Percentiles rank a stretch among this genome's conserved stretches.
phyloP scores from a whole-genome alignment of 495 filamentous ascomycete genomes.

The Glonium stellatum region DNA sequence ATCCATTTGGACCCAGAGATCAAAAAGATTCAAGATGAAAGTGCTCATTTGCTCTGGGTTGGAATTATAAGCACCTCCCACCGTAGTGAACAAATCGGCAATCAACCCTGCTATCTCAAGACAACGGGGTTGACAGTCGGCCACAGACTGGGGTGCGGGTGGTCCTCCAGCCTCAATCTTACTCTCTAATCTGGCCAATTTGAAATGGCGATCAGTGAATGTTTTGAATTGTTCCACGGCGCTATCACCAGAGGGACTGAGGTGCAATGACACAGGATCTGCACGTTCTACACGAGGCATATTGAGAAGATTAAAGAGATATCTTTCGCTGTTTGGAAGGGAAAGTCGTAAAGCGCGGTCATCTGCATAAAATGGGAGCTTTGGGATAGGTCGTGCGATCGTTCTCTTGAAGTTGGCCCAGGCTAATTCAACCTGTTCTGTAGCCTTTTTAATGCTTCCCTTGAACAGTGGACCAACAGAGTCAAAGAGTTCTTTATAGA shows the following conservation, averaged over 20 bases:
- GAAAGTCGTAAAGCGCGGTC: constrained; percentile 32
- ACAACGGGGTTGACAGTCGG: constrained; percentile 27
- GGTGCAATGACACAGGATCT: neutral
- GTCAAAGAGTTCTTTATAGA: constrained; percentile 24
- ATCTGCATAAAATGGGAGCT: constrained; percentile 37
- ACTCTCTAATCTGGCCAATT: constrained; percentile 30
- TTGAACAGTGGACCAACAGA: constrained; percentile 26
- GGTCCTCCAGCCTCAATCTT: constrained; percentile 16
- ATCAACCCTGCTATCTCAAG: constrained; percentile 37
- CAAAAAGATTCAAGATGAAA: constrained; percentile 39
- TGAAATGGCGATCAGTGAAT: constrained; percentile 30
- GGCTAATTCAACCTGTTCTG: constrained; percentile 23
- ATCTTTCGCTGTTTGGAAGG: constrained; percentile 42
- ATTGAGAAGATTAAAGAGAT: constrained; percentile 33
- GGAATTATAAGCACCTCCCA: constrained; percentile 39
- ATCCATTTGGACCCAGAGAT: constrained; percentile 41
- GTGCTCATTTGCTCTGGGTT: constrained; percentile 41
- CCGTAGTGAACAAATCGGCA: constrained; percentile 28
- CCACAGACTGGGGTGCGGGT: neutral
- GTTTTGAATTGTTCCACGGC: constrained; percentile 16
- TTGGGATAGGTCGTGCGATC: constrained; percentile 31
- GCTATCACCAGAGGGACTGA: constrained; percentile 11
- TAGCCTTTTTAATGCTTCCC: constrained; percentile 29
- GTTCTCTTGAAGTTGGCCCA: constrained; percentile 36
- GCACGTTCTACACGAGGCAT: constrained; percentile 5